Evolutionary conservation across 495 filamentous ascomycete species (phyloP).

Genomic region (Baudoinia panamericana): DNA sequence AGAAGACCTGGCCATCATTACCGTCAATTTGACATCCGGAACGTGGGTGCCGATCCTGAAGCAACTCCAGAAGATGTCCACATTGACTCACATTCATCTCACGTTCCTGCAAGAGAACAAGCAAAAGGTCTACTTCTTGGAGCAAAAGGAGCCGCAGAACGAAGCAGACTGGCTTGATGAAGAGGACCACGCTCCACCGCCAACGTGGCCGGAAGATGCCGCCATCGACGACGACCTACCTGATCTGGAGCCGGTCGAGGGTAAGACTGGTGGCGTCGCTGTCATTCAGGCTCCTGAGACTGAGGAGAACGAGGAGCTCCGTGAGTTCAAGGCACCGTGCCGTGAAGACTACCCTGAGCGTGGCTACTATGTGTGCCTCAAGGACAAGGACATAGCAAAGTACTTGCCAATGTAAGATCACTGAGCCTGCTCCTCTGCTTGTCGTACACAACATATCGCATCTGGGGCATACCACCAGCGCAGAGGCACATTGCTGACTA

Average conservation of each 20-base stretch:
- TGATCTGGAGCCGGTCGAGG: conserved; percentile 2
- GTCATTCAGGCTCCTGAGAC: not conserved
- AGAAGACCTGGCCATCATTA: conserved; percentile 3
- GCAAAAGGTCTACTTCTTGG: conserved; percentile 10
- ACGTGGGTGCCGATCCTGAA: conserved; percentile 11
- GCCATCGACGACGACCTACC: conserved; percentile 1
- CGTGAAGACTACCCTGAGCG: not conserved
- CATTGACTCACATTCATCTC: conserved; percentile 12
- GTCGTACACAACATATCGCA: too few species aligned
- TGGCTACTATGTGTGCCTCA: conserved; percentile 15
- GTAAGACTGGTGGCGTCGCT: not conserved
- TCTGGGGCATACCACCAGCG: not conserved
- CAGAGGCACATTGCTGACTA: conserved; percentile 3
- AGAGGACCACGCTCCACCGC: not conserved
- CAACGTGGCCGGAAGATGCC: conserved; percentile 1
- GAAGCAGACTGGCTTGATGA: not conserved
- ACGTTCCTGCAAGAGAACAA: conserved; percentile 5
- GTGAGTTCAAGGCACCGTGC: conserved; percentile 5
- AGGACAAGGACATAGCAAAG: too few species aligned
- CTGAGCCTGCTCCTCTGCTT: too few species aligned
- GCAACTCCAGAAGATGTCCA: conserved; percentile 3
- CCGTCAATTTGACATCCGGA: conserved; percentile 8
- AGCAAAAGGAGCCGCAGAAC: conserved; percentile 1
- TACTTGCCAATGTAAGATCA: too few species aligned
- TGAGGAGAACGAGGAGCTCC: not conserved